Evolutionary conservation across 2,329 filamentous ascomycete genomes (phyloP).

Genomic region (Trematosphaeria pertusa): DNA sequence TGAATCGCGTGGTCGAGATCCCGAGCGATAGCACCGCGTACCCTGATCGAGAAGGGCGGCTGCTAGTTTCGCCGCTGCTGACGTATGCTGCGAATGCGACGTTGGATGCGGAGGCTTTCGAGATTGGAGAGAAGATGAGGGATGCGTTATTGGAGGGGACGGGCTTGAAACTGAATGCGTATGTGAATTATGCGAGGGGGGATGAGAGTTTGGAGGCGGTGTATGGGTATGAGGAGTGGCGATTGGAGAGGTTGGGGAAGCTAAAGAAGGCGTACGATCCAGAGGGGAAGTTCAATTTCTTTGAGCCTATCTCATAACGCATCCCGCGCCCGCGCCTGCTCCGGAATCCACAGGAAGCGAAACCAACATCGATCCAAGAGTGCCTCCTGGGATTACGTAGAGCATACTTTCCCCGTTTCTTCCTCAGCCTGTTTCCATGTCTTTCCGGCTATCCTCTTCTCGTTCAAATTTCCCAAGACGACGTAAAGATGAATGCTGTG

Average conservation of each 20-base stretch:
- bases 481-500: no score
- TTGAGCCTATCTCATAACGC: conserved; percentile 27
- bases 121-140: conserved; percentile 17
- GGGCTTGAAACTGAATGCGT: conserved; percentile 21
- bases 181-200: conserved; percentile 44
- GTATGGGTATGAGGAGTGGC: conserved; percentile 46
- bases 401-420: no score
- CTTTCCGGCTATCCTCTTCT: no score
- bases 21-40: conserved; percentile 24
- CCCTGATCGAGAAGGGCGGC: conserved; percentile 20
- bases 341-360: no score
- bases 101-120: conserved; percentile 19
- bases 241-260: conserved; percentile 36
- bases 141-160: conserved; percentile 17
- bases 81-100: conserved; percentile 21
- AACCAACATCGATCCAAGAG: no score
- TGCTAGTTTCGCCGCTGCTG: conserved; percentile 21
- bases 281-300: conserved; percentile 35
- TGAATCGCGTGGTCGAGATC: conserved; percentile 21
- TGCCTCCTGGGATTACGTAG: no score
- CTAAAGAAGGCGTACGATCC: conserved; percentile 47
- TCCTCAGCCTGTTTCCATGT: no score
- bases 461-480: no score
- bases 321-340: no score
- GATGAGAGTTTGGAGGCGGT: conserved; percentile 36